Conservation (phyloP, 83 land plant genomes). For the Picea mariana region DNA sequence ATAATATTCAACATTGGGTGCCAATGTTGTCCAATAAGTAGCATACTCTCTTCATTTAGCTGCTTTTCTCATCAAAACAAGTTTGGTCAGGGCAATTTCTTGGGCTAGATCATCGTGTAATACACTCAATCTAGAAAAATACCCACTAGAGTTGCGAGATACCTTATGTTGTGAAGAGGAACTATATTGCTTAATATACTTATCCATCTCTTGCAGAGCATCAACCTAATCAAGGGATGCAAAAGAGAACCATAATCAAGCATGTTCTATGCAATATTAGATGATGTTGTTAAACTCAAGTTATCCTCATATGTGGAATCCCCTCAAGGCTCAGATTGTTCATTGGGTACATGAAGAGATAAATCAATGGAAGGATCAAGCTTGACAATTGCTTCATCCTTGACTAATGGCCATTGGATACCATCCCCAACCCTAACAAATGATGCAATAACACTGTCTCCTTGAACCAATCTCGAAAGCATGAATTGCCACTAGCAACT, state of each 20-base stretch:
- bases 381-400: conserved; percentile 60
- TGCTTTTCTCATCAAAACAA: conserved; percentile 13
- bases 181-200: conserved; percentile 51
- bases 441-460: too few relatives aligned
- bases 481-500: too few relatives aligned
- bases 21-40: neutral
- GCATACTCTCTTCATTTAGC: conserved; percentile 49
- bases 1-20: conserved; percentile 35
- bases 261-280: conserved; percentile 11
- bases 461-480: too few relatives aligned
- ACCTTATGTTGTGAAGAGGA: conserved; percentile 65
- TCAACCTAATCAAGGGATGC: conserved; percentile 41
- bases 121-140: neutral
- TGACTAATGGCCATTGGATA: conserved; percentile 63
- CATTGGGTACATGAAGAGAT: conserved; percentile 47
- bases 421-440: too few relatives aligned
- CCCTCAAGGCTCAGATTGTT: conserved; percentile 3
- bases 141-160: conserved; percentile 1
- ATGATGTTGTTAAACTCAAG: neutral
- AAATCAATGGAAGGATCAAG: conserved; percentile 75
- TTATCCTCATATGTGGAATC: neutral
- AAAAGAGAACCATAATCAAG: conserved; percentile 73
- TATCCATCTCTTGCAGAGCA: conserved; percentile 28
- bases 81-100: conserved; percentile 31
- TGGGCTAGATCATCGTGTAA: conserved; percentile 17